Conservation (phyloP, 2,329 filamentous ascomycete genomes). For the Calcarisporium arbuscula region DNA sequence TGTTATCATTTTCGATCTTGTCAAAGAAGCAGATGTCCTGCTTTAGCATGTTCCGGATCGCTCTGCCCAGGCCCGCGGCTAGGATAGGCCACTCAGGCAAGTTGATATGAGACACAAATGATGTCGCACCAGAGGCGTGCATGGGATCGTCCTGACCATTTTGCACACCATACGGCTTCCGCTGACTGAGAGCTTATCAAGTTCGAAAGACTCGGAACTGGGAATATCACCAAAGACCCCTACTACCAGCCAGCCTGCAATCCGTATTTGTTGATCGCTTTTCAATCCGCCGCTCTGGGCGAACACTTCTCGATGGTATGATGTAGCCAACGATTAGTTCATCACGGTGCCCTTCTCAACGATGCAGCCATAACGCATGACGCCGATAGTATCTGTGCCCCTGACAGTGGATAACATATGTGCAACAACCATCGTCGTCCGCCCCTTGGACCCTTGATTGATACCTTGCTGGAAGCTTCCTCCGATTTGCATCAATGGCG, state of each 20-base stretch:
- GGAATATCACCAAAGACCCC: too few relatives aligned
- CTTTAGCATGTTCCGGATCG: background rate
- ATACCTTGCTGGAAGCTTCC: slow-evolving; percentile 42
- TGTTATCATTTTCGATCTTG: background rate
- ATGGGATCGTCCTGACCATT: too few relatives aligned
- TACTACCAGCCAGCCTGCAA: too few relatives aligned
- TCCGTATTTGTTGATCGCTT: too few relatives aligned
- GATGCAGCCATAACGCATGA: slow-evolving; percentile 3
- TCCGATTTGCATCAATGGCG: slow-evolving; percentile 15
- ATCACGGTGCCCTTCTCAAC: slow-evolving; percentile 6
- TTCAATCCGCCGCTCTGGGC: too few relatives aligned
- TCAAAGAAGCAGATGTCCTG: slow-evolving; percentile 3
- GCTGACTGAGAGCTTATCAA: too few relatives aligned
- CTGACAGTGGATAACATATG: slow-evolving; percentile 3
- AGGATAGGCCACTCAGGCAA: background rate
- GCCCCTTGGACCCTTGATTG: background rate
- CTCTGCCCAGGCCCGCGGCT: background rate
- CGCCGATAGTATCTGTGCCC: slow-evolving; percentile 4
- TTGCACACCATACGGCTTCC: too few relatives aligned
- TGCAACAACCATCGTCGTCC: background rate
- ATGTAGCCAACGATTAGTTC: background rate
- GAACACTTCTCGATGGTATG: too few relatives aligned
- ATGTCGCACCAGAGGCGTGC: too few relatives aligned
- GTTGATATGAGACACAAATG: slow-evolving; percentile 1
- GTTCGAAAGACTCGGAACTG: too few relatives aligned